These are phyloP conservation scores for Canna indica DNA, from an alignment of 176 grass and related monocot genomes.

Conservation along the genomic window DNA sequence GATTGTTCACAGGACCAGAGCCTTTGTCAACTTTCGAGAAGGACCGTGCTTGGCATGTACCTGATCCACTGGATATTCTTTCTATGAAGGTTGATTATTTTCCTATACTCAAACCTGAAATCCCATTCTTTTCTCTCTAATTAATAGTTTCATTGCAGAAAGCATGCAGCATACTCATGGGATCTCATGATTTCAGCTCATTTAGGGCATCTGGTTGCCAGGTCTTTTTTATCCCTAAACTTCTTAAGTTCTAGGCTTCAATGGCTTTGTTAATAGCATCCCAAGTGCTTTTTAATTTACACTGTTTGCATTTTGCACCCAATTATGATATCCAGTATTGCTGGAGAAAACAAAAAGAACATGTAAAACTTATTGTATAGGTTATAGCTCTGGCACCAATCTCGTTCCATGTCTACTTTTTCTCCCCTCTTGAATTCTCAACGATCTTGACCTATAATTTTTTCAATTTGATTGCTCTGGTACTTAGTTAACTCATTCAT, in stretches of 20 bases:
- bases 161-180: conserved; percentile 69
- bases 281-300: too few species aligned
- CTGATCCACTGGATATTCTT: conserved; percentile 58
- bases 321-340: too few species aligned
- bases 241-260: conserved; percentile 3
- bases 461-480: too few species aligned
- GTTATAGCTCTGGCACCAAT: too few species aligned
- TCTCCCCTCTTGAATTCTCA: too few species aligned
- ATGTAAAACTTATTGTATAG: too few species aligned
- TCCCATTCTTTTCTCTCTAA: conserved; percentile 1
- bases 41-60: conserved; percentile 70
- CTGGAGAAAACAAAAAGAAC: too few species aligned
- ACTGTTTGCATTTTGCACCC: too few species aligned
- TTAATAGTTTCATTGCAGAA: conserved; percentile 39
- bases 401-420: too few species aligned
- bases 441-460: too few species aligned
- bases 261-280: neutral
- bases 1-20: conserved; percentile 72
- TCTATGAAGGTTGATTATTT: conserved; percentile 57
- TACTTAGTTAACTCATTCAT: too few species aligned
- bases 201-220: conserved; percentile 91
- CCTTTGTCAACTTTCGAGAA: conserved; percentile 74
- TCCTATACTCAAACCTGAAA: conserved; percentile 8
- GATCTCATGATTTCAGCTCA: conserved; percentile 94
- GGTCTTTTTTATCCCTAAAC: conserved; percentile 41